These are phyloP conservation scores for Rhodosporidiobolus odoratus DNA, from an alignment of 768 basidiomycete genomes.

Conservation along the genomic window DNA sequence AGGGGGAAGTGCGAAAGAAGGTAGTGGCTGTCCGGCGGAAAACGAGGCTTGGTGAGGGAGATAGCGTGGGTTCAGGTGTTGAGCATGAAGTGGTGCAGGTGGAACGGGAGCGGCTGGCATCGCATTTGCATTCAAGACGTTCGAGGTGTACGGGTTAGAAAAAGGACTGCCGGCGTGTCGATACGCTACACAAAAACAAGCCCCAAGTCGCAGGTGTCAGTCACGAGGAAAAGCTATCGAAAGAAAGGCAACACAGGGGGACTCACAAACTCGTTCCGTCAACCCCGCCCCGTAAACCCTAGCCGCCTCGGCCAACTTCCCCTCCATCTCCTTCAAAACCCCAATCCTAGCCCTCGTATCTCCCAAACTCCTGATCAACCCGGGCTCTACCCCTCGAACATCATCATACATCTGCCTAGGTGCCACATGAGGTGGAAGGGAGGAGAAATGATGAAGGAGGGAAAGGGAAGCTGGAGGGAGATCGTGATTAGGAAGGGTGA, in stretches of 20 bases:
- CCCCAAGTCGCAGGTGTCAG: not conserved
- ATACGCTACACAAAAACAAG: not conserved
- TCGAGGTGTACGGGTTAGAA: not conserved
- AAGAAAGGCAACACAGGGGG: not conserved
- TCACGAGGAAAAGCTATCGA: not conserved
- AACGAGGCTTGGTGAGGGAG: not conserved
- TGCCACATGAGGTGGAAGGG: conserved; percentile 56
- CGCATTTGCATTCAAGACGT: not conserved
- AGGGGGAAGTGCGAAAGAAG: not conserved
- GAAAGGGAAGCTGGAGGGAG: conserved; percentile 25
- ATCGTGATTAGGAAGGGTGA: conserved; percentile 38
- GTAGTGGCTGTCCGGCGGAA: not conserved
- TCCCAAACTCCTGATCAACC: conserved; percentile 74
- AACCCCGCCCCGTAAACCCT: conserved; percentile 77
- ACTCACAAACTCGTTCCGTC: conserved; percentile 62
- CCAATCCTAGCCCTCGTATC: conserved; percentile 80
- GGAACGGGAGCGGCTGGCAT: not conserved
- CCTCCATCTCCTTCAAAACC: conserved; percentile 86
- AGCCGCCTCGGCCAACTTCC: conserved; percentile 85
- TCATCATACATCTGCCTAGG: conserved; percentile 74
- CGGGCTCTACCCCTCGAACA: conserved; percentile 65
- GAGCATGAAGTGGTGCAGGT: not conserved
- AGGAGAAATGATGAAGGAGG: not conserved
- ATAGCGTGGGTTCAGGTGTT: not conserved
- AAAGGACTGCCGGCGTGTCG: not conserved